Evolutionary conservation across 257 asterid species (phyloP), one percentile per base, ranked within the genome.

Genomic region (Petunia secreta): DNA sequence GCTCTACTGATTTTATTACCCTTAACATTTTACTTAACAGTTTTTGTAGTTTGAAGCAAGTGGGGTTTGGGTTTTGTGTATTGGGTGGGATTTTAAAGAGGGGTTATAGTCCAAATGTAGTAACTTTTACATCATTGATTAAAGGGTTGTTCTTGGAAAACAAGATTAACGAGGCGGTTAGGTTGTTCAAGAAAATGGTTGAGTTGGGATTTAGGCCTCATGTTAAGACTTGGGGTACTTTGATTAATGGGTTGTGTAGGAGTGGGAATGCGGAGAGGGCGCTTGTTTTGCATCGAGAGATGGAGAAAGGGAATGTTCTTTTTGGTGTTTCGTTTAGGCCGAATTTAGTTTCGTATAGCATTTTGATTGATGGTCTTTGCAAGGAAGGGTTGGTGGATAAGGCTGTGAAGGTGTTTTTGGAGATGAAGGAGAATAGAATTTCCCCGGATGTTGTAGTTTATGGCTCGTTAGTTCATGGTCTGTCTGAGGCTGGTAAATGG

Each of bases 221-320:
- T 84, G 75, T 81, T 25, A 80, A 63, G 54, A 94, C 94, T 13
- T 91, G 91, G 95, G 87, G 91, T 48, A 91, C 86, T 86, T 83
- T 90, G 88, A 76, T 85, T 81, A 86, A 87, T 85, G 92, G 94
- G 62, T 78, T 94, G 34, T 94, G 95, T 79, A 90, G 90, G 85
- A 90, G 85, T 82, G 94, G 98, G 2, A 84, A 94, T 76, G 85
- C 89, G 0, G 86, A 83, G 86, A 80, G 79, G 78, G 96, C 92
- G 4, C 86, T 93, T 2, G 77, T 85, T 84, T 63, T 92, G 88
- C 95, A 90, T 54, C 79, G 82, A 74, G 89, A 90, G 60, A 83
- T 90, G 65, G 85, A 43, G 41, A 75, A 82, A 14, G 91, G 91
- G 37, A 75, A 79, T 62, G 74, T 69, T 67, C 85, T 86, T 3